Evolutionary conservation across 2,329 filamentous ascomycete genomes (phyloP), one percentile per base, ranked within the genome.

Genomic region (Cladosporium sp.): DNA sequence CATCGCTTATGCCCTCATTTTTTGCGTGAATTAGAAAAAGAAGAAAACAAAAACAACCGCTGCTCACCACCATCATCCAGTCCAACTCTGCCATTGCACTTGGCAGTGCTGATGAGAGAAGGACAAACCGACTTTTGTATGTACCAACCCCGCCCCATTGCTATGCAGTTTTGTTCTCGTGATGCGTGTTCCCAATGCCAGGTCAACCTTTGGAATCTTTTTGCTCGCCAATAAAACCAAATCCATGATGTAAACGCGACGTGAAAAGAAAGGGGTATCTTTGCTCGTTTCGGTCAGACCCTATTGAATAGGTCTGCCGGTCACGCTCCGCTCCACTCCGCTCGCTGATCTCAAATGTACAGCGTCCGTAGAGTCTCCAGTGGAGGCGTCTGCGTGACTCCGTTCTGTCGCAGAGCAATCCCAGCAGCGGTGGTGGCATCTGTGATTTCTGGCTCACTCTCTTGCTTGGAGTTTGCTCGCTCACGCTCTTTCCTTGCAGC

Each of bases 401-500:
- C 72, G 63, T 75, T 74, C 54, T 71, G 73, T 39, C 75, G 69
- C 25, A 77, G 62, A 3, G 72, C 67, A 51, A 76, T 49, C 25
- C 75, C 74, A 16, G 72, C 71, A 2, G 66, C 54, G 1, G 68
- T 30, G 28, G 67, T 65, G 8, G 67, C 28, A 5, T 34, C 46
- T n/a, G 46, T 25, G 6, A 16, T 30, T 28, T 26, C 43, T 14
- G 25, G 26, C 23, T 39, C 28, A 5, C 13, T 58, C 16, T 34
- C 36, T 14, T 34, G 51, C 16, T 53, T 63, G 32, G 70, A 61
- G 10, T 66, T 66, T n/a, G 69, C 71, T 60, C 76, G 75, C 46
- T 75, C 70, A 10, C 78, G 76, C 66, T 79, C 75, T 64, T 78
- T 79, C 34, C 76, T 73, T 28, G 78, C 78, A 16, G 77, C 76